Conservation (phyloP, 192 early-diverging fungal species). For the Physocladia obscura region DNA sequence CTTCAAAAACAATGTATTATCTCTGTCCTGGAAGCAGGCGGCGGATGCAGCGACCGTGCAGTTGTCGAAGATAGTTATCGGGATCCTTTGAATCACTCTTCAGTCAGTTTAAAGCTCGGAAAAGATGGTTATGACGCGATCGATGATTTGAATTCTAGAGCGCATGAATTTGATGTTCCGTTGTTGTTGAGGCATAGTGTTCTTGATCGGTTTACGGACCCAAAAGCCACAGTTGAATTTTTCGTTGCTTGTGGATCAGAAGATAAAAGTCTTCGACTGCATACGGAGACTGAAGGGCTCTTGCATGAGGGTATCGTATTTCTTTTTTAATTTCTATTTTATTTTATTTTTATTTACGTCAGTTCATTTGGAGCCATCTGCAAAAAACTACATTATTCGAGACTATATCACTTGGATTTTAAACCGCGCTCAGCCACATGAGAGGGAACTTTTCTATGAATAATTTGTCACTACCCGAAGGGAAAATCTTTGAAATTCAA, state of each 20-base stretch:
- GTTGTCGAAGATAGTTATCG: not conserved
- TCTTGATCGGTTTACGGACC: conserved; percentile 1
- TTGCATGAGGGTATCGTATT: conserved; percentile 11
- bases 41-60: not conserved
- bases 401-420: conserved; percentile 29
- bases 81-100: conserved; percentile 13
- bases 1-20: no score
- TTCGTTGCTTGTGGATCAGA: not conserved
- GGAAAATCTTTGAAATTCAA: no score
- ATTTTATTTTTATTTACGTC: not conserved
- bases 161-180: conserved; percentile 9
- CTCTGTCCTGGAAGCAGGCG: not conserved
- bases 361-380: conserved; percentile 28
- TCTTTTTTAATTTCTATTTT: no score
- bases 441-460: no score
- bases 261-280: conserved; percentile 13
- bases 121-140: not conserved
- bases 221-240: conserved; percentile 1
- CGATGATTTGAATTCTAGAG: not conserved
- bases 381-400: conserved; percentile 11
- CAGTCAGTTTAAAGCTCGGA: conserved; percentile 6
- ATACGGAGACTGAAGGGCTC: conserved; percentile 1
- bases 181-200: conserved; percentile 4
- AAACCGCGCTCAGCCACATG: no score
- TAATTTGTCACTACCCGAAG: no score